These are phyloP conservation scores for Clitoria ternatea DNA, from an alignment of 306 rosid genomes.

Conservation along the genomic window DNA sequence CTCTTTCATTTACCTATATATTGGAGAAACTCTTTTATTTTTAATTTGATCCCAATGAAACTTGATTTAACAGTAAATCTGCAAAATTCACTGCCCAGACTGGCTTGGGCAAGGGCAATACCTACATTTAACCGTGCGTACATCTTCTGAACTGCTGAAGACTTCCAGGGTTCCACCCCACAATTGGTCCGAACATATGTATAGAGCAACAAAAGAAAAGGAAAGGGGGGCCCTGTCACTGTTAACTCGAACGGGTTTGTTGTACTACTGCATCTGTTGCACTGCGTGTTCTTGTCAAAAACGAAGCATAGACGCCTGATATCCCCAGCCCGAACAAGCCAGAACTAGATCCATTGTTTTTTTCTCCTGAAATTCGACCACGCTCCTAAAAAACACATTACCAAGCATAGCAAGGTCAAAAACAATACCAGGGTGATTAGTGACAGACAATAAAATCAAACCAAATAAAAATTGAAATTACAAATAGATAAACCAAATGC, in stretches of 20 bases:
- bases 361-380: constrained; percentile 14
- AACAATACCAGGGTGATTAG: background rate
- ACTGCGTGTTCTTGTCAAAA: constrained; percentile 64
- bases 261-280: constrained; percentile 56
- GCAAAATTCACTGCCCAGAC: constrained; percentile 69
- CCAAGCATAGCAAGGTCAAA: background rate
- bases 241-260: constrained; percentile 45
- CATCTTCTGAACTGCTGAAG: background rate
- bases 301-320: constrained; percentile 35
- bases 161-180: constrained; percentile 4
- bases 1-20: background rate
- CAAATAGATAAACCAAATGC: background rate
- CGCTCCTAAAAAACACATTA: constrained; percentile 42
- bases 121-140: constrained; percentile 23
- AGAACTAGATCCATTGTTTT: constrained; percentile 43
- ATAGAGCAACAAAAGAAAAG: constrained; percentile 6
- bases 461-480: background rate
- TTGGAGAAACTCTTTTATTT: background rate
- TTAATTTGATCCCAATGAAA: constrained; percentile 22
- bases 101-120: constrained; percentile 38
- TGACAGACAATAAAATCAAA: background rate
- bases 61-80: constrained; percentile 25
- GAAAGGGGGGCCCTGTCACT: background rate
- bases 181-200: constrained; percentile 16
- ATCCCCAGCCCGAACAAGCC: constrained; percentile 51